Base-by-base conservation (phyloP, 164 flowering plant species). In the Berberis thunbergii region DNA sequence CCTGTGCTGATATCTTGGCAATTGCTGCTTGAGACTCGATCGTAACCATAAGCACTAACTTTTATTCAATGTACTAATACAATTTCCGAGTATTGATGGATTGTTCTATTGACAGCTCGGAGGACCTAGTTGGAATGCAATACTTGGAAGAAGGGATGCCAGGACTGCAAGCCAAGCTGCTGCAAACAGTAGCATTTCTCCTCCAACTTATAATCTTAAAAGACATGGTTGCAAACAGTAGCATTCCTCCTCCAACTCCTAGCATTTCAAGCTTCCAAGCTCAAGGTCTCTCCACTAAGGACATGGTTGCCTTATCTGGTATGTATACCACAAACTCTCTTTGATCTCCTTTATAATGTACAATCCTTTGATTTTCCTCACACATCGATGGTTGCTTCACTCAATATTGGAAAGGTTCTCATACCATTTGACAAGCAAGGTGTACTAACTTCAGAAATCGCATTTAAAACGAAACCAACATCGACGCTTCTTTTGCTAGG, bases 231-330 rank as follows among this genome's bases (percentile, higher is more conserved):
- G 81, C 74, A 26, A 26, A 26, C 26, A 73, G 62, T 7, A 71
- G 68, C 49, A 77, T 84, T 9, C 88, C 88, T 6, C 64, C 77
- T 41, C 84, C 83, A 1, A 64, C 72, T 11, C 67, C 75, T 3
- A 69, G 60, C 67, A 74, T 75, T 58, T 53, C 57, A 6, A 64
- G 69, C 4, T 84, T 77, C 76, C 41, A 45, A 59, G 69, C 70
- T 45, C 43, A 26, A 26, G 88, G 86, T 9, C 81, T 84, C 63
- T 73, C 81, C 11, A 11, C 70, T 13, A 70, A 62, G 45, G 89
- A 84, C 68, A 26, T 83, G 81, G 85, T 83, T 60, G 81, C 74
- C 7, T 64, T 81, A 54, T 72, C 82, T 53, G 83, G 84, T 78
- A 65, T 11, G 6, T 38, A 40, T 41, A 5, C 42, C 6, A 3